Percentiles rank a stretch among this genome's conserved stretches.
Conservation (phyloP, 352 stramenopile species). For the Discostella stelligera region DNA sequence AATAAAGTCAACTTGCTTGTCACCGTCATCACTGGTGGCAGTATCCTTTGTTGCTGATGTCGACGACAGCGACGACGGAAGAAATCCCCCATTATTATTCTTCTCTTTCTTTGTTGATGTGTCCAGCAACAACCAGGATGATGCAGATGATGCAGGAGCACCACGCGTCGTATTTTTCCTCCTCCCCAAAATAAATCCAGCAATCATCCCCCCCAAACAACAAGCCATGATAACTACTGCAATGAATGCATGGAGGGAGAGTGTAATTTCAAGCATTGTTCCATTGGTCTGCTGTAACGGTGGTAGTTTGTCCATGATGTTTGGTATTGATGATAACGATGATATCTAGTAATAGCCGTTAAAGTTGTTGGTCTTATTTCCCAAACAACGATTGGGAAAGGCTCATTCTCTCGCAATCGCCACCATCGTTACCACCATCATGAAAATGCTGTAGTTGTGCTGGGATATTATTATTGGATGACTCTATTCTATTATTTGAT, state of each 20-base stretch:
- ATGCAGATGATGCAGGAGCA: not conserved
- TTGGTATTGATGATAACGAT: no score
- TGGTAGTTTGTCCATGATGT: not conserved
- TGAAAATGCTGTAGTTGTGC: no score
- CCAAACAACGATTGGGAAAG: no score
- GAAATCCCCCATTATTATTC: not conserved
- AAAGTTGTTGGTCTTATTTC: no score
- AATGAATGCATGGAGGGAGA: not conserved
- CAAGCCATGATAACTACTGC: not conserved
- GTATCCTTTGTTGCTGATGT: no score
- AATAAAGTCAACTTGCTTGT: not conserved
- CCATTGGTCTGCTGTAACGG: not conserved
- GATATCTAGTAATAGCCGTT: no score
- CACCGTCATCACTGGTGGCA: not conserved
- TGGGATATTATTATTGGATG: no score
- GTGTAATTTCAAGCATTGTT: not conserved
- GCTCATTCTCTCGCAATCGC: no score
- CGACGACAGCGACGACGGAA: no score
- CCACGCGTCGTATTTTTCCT: not conserved
- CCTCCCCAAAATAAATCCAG: not conserved
- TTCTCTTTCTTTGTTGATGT: not conserved
- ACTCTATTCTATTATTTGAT: no score
- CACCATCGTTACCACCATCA: no score
- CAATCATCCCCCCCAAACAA: not conserved
- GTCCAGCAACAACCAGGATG: not conserved